phyloP scores from a whole-genome alignment of 2,329 filamentous ascomycete genomes.

The Alternaria triticina region DNA sequence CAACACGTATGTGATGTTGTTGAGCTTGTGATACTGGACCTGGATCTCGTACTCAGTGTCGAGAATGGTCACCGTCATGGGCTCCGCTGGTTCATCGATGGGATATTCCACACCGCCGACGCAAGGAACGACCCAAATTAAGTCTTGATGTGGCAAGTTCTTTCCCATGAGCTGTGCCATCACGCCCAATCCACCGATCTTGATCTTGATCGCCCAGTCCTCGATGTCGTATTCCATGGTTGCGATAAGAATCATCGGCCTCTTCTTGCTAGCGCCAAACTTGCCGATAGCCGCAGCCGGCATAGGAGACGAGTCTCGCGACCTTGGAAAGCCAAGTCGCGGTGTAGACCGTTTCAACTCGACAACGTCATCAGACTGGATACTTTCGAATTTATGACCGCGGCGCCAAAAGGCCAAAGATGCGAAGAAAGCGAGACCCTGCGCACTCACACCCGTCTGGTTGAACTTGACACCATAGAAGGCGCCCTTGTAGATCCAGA shows the following conservation, averaged over 20 bases:
- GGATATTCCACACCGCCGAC: not conserved
- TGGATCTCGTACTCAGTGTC: constrained; percentile 66
- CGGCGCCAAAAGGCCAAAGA: not conserved
- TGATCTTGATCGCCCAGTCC: not conserved
- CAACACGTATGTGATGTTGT: constrained; percentile 72
- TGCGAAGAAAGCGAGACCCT: not conserved
- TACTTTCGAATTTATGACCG: not conserved
- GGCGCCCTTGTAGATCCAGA: not conserved
- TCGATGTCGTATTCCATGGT: not conserved
- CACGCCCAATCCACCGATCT: not conserved
- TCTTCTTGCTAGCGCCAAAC: not conserved
- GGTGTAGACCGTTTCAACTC: not conserved
- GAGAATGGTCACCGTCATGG: constrained; percentile 68
- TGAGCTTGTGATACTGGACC: constrained; percentile 67
- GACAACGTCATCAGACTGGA: not conserved
- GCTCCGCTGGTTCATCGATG: constrained; percentile 53
- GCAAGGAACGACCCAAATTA: not conserved
- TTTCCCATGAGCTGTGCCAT: not conserved
- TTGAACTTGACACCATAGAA: not conserved
- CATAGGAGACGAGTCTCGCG: not conserved
- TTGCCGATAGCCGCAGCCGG: not conserved
- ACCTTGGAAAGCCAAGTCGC: not conserved
- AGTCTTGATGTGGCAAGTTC: not conserved
- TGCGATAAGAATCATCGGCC: not conserved
- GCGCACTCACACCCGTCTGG: not conserved